phyloP scores from a whole-genome alignment of 306 rosid species.

The Vicia sativa region DNA sequence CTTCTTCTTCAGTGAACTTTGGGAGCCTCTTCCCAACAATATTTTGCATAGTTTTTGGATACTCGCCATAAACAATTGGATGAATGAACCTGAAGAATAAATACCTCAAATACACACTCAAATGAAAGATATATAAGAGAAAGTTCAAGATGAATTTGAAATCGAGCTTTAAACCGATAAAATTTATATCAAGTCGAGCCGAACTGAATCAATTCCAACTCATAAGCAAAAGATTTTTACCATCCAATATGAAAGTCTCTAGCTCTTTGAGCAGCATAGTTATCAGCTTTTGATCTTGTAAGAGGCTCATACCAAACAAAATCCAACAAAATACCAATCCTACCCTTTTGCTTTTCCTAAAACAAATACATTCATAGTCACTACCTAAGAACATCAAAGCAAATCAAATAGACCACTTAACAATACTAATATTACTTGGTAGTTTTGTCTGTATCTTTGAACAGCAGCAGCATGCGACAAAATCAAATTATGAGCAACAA shows the following conservation, averaged over 20 bases:
- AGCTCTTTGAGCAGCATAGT: conserved; percentile 91
- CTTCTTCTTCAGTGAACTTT: conserved; percentile 76
- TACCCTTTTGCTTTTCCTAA: conserved; percentile 77
- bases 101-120: not conserved
- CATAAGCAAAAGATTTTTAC: conserved; percentile 47
- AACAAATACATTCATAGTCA: conserved; percentile 30
- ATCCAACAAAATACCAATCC: conserved; percentile 82
- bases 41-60: conserved; percentile 75
- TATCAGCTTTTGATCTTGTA: conserved; percentile 83
- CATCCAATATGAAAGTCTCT: conserved; percentile 95
- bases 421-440: conserved; percentile 53
- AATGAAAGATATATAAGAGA: not conserved
- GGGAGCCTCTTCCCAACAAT: conserved; percentile 88
- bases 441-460: conserved; percentile 78
- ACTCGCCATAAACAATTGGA: conserved; percentile 88
- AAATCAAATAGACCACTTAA: not conserved
- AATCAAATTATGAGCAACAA: conserved; percentile 78
- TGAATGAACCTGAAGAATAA: conserved; percentile 74
- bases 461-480: conserved; percentile 84
- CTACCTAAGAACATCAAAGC: conserved; percentile 8
- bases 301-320: conserved; percentile 95
- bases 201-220: too few relatives aligned
- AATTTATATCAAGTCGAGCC: too few relatives aligned
- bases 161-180: too few relatives aligned
- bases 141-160: too few relatives aligned